Conservation (phyloP, 148 eudicot species). For the Rheum nobile region DNA sequence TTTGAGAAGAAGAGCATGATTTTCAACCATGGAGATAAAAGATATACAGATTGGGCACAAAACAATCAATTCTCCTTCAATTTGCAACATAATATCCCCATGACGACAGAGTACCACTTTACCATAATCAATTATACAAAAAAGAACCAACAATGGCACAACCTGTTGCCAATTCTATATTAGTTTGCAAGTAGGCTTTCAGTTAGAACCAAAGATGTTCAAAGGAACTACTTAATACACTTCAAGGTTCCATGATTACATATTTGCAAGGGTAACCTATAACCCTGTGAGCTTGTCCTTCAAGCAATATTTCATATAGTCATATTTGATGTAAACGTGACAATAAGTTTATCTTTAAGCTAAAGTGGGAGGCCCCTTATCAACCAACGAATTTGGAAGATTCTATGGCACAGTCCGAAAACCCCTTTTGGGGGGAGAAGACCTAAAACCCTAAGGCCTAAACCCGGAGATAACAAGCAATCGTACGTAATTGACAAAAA, state of each 20-base stretch:
- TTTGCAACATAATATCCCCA: no score
- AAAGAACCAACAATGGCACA: no score
- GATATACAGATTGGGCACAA: not conserved
- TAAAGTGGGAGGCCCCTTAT: no score
- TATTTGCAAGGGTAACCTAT: no score
- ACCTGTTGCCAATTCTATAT: no score
- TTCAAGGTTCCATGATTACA: not conserved
- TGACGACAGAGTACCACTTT: no score
- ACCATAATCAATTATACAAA: no score
- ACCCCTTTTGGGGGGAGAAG: not conserved
- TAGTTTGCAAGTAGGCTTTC: no score
- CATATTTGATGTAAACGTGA: not conserved
- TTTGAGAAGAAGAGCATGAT: not conserved
- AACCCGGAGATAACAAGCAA: not conserved
- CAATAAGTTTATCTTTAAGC: not conserved
- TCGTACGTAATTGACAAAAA: not conserved
- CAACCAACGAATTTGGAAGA: no score
- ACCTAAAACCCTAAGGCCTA: not conserved
- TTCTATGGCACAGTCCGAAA: not conserved
- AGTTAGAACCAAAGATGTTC: no score
- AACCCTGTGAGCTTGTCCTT: not conserved
- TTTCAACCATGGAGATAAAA: not conserved
- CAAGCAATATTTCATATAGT: not conserved
- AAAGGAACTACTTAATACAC: no score
- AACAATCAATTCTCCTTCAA: not conserved